Base-by-base conservation (phyloP, 1,284 basidiomycete genomes). In the Malassezia nana region DNA sequence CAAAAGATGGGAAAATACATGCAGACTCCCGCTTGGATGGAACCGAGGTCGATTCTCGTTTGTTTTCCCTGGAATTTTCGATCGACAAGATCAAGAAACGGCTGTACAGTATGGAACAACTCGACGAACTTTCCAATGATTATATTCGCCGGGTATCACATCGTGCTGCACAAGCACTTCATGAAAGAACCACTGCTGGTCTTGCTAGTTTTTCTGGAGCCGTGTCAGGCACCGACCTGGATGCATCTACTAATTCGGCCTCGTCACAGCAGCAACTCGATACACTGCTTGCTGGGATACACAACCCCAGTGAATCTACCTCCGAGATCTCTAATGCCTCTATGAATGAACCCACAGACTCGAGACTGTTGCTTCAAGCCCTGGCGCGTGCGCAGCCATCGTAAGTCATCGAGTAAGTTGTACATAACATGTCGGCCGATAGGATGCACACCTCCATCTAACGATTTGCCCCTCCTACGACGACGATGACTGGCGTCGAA, bases 41-140 rank as follows among this genome's bases (percentile, higher is more conserved):
- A 2, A 66, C 62, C 13, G 64, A 69, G 41, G 57, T 55, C 12
- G 67, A 69, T 33, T 38, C 59, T 3, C 56, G 64, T 15, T 58
- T 66, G 60, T 28, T 10, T 18, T 55, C 62, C 10, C 44, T 69
- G 38, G 67, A 66, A 20, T 60, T 61, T 53, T 55, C 54, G n/a
- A 55, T 55, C 15, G 57, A 59, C 40, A 26, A 40, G 16, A 30
- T 55, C 13, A 15, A 55, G 18, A 22, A 26, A 25, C 49, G 45
- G 20, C 44, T 55, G 18, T 45, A 59, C 31, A 8, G 33, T 2
- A 13, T 52, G 22, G 31, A n/a, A 16, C 57, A 55, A 32, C 52
- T 59, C 3, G 48, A 50, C 30, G 16, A 38, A 22, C 32, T 52
- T 10, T 41, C 52, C 16, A 20, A 24, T 6, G 7, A 22, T 1